phyloP scores from a whole-genome alignment of 1,284 basidiomycete genomes.

The Malassezia slooffiae region DNA sequence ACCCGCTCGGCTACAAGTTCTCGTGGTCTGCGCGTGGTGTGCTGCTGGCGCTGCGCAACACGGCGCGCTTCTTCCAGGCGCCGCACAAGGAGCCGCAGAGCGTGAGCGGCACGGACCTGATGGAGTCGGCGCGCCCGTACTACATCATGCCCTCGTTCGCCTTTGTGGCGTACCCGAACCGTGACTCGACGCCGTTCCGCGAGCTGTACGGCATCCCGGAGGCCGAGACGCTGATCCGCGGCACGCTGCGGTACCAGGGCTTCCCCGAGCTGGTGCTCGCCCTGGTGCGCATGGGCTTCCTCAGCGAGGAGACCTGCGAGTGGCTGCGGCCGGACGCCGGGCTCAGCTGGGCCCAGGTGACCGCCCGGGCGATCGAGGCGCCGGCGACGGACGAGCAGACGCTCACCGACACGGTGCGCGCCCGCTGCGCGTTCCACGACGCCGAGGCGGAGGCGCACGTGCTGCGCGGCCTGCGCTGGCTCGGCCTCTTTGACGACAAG shows the following conservation, averaged over 20 bases:
- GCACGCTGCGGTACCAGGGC: conserved; percentile 90
- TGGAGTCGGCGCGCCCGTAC: conserved; percentile 66
- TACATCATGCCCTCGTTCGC: conserved; percentile 90
- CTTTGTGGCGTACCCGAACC: conserved; percentile 95
- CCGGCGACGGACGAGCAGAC: conserved; percentile 54
- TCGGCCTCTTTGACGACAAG: conserved; percentile 68
- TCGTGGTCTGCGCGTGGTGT: conserved; percentile 97
- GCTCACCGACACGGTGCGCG: conserved; percentile 27
- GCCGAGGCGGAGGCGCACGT: conserved; percentile 29
- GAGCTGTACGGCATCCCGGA: conserved; percentile 81
- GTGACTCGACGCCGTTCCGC: conserved; percentile 80
- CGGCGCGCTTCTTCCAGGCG: conserved; percentile 58
- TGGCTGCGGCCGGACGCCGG: conserved; percentile 51
- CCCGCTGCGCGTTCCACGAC: conserved; percentile 28
- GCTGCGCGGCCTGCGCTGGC: conserved; percentile 60
- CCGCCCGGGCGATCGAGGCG: conserved; percentile 65
- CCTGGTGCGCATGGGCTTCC: conserved; percentile 77
- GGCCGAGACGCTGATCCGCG: conserved; percentile 80
- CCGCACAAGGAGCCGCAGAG: conserved; percentile 28
- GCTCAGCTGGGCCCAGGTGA: conserved; percentile 56
- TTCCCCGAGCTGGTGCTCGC: conserved; percentile 94
- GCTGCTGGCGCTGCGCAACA: conserved; percentile 84
- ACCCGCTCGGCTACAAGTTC: conserved; percentile 98
- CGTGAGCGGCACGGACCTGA: conserved; percentile 40
- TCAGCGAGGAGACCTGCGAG: conserved; percentile 64